phyloP scores from a whole-genome alignment of 768 basidiomycete genomes.

The Pisolithus marmoratus region DNA sequence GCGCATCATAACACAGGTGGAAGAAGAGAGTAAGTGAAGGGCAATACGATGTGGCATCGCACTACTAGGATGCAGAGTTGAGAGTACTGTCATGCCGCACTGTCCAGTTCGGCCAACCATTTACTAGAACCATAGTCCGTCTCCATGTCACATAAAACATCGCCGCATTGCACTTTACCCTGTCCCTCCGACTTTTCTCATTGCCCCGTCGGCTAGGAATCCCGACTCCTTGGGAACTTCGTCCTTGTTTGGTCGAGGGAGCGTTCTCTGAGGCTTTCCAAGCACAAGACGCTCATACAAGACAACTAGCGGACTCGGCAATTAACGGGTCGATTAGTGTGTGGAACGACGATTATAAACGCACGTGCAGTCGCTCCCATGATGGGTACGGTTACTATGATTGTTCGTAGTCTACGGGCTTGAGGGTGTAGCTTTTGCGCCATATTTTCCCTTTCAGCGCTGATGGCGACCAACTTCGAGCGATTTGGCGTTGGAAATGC shows the following conservation, averaged over 20 bases:
- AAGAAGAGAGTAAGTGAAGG: conserved; percentile 19
- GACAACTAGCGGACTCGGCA: conserved; percentile 38
- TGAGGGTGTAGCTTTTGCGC: conserved; percentile 36
- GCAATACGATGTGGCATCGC: conserved; percentile 12
- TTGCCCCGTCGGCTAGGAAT: conserved; percentile 1
- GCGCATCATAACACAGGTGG: conserved; percentile 49
- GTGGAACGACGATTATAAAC: conserved; percentile 15
- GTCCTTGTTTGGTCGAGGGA: conserved; percentile 21
- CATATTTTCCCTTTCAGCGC: conserved; percentile 11
- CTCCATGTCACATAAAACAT: conserved; percentile 12
- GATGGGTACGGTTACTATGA: conserved; percentile 61
- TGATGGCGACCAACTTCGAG: not conserved
- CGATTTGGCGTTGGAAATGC: no score
- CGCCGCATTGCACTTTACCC: conserved; percentile 3
- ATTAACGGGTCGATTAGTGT: conserved; percentile 6
- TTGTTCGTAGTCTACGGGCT: conserved; percentile 41
- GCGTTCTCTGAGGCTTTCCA: conserved; percentile 41
- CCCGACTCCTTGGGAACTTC: conserved; percentile 8
- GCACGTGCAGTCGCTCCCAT: conserved; percentile 60
- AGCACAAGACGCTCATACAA: conserved; percentile 60
- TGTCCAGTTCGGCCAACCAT: conserved; percentile 13
- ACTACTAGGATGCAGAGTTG: conserved; percentile 1
- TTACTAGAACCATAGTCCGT: conserved; percentile 28
- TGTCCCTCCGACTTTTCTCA: conserved; percentile 16
- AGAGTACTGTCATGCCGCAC: not conserved